phyloP scores from a whole-genome alignment of 2,329 filamentous ascomycete genomes.

The Colletotrichum abscissum region DNA sequence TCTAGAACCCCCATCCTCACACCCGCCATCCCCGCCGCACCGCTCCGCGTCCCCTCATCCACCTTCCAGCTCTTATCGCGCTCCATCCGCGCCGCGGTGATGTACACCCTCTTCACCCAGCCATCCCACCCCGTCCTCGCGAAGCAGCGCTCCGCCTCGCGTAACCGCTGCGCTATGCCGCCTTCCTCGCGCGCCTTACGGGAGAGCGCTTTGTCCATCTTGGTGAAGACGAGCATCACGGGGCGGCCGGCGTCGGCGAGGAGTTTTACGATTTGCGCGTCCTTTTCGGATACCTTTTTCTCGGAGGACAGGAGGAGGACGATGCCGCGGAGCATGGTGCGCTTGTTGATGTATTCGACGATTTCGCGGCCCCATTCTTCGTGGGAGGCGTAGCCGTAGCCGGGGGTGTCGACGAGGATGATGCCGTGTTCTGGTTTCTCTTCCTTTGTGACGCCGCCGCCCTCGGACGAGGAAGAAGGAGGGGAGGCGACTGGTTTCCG shows the following conservation, averaged over 20 bases:
- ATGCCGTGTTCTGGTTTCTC: conserved; percentile 58
- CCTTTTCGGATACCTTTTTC: conserved; percentile 61
- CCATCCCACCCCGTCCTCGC: conserved; percentile 33
- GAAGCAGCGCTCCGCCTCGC: conserved; percentile 27
- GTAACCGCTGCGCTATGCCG: conserved; percentile 36
- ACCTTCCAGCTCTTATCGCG: conserved; percentile 41
- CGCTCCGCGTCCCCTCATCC: conserved; percentile 37
- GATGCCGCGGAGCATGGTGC: conserved; percentile 61
- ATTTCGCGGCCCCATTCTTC: conserved; percentile 65
- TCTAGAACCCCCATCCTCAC: conserved; percentile 52
- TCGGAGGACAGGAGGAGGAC: conserved; percentile 65
- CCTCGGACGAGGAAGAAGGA: background rate
- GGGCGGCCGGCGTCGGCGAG: conserved; percentile 57
- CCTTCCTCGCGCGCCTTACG: conserved; percentile 35
- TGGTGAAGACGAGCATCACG: conserved; percentile 65
- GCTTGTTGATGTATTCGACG: conserved; percentile 59
- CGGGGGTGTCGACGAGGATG: conserved; percentile 62
- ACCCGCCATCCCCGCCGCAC: conserved; percentile 51
- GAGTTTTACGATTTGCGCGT: conserved; percentile 58
- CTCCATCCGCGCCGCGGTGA: conserved; percentile 52
- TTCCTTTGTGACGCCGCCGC: conserved; percentile 41
- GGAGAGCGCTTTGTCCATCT: conserved; percentile 62
- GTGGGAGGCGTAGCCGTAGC: conserved; percentile 60
- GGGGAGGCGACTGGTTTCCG: conserved; percentile 38
- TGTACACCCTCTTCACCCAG: conserved; percentile 45